Base-by-base conservation (phyloP, 495 filamentous ascomycete genomes). In the Xylaria nigripes region DNA sequence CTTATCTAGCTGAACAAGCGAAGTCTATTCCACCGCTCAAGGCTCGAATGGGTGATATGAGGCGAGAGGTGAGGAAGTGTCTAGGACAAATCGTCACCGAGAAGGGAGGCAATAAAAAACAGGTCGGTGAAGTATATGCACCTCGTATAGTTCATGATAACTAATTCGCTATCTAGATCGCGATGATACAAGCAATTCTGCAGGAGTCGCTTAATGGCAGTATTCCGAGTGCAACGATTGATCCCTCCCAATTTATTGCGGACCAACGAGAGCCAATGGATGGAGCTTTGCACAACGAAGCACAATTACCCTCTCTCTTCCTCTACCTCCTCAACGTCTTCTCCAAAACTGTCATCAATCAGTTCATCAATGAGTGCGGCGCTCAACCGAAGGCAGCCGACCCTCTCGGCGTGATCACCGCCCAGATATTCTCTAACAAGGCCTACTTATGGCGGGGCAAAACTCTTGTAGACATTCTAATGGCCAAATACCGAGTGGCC, bases 321-420 rank as follows among this genome's bases (percentile, higher is more conserved):
- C 68, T 97, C 29, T 97, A 91, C 67, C 77, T 86, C 2, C 72
- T 96, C 41, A 94, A 92, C 61, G 81, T 87, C 18, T 84, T 97
- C 55, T 71, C 85, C 42, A 99, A 99, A 68, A 72, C 75, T 23
- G 70, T 88, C 48, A 78, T 96, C 46, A 72, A 75, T 0, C 90
- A 95, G 48, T 86, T 92, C 56, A 75, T 87, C 50, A 76, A 76
- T 52, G 90, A 96, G 67, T 85, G 82, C 9, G 80, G 81, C 21
- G 79, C 84, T 22, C 81, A 84, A 40, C 79, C 81, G 1, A 80
- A 79, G 23, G 77, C 82, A 25, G 91, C 92, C 8, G 89, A 95
- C 58, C 86, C 89, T 0, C 75, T 97, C 47, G 94, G 93, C 32
- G 78, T 94, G 30, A 69, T 90, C 18, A 76, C 84, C 0, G 84